A percentile compares a stretch with the other conserved stretches of the same genome.
Conservation (phyloP, 805 yeast species). For the Starmerella davenportii region DNA sequence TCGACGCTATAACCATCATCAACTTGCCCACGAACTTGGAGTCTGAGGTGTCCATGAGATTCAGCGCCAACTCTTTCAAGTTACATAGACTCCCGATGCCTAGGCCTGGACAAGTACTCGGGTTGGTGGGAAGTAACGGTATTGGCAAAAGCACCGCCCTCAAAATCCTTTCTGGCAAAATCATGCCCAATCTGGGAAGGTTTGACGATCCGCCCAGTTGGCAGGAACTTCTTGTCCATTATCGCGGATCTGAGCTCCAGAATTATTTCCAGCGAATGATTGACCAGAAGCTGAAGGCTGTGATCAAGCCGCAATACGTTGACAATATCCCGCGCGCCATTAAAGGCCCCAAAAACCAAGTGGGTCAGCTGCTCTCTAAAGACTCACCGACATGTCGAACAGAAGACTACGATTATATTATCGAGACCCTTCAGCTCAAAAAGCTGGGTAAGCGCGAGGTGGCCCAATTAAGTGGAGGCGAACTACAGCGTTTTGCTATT, state of each 20-base stretch:
- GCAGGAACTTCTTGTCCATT: slow-evolving; percentile 78
- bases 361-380: slow-evolving; percentile 62
- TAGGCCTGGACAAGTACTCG: slow-evolving; percentile 96
- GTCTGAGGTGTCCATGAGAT: slow-evolving; percentile 83
- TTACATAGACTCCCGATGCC: slow-evolving; percentile 95
- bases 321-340: slow-evolving; percentile 95
- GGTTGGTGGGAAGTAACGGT: slow-evolving; percentile 97
- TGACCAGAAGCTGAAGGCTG: slow-evolving; percentile 89
- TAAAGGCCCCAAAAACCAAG: slow-evolving; percentile 67
- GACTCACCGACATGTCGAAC: slow-evolving; percentile 46
- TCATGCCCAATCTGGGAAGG: slow-evolving; percentile 88
- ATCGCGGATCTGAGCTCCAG: slow-evolving; percentile 95
- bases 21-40: slow-evolving; percentile 93
- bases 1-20: slow-evolving; percentile 89
- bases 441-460: slow-evolving; percentile 76
- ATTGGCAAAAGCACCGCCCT: slow-evolving; percentile 96
- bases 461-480: slow-evolving; percentile 88
- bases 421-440: slow-evolving; percentile 55
- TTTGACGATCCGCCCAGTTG: slow-evolving; percentile 95
- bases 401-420: slow-evolving; percentile 44
- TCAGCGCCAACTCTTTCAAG: slow-evolving; percentile 94
- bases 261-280: slow-evolving; percentile 85
- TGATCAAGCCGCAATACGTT: slow-evolving; percentile 96
- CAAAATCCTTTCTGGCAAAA: slow-evolving; percentile 91
- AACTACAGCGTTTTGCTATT: slow-evolving; percentile 92